Evolutionary conservation across 805 yeast genomes (phyloP).

Genomic region (Wickerhamiella siamensis): DNA sequence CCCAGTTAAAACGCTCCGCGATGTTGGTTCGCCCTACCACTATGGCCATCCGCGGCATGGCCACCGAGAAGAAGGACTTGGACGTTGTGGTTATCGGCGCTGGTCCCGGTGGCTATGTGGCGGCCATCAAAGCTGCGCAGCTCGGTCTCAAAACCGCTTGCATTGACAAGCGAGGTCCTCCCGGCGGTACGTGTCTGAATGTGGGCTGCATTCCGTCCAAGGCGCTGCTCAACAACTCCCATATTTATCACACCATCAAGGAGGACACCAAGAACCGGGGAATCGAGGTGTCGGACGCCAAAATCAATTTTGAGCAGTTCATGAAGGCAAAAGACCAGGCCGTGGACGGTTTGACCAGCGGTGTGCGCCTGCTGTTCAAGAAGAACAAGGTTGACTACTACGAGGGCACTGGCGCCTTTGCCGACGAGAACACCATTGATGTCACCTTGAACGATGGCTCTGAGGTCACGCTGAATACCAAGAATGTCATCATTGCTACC

Average conservation of each 20-base stretch:
- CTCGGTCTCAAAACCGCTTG: slow-evolving; percentile 89
- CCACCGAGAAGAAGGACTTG: slow-evolving; percentile 36
- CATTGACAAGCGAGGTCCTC: slow-evolving; percentile 86
- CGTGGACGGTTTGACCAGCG: slow-evolving; percentile 80
- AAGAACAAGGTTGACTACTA: slow-evolving; percentile 88
- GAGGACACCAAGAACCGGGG: slow-evolving; percentile 81
- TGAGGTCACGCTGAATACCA: slow-evolving; percentile 60
- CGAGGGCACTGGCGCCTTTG: slow-evolving; percentile 85
- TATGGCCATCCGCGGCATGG: slow-evolving; percentile 9
- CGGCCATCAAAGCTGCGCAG: slow-evolving; percentile 98
- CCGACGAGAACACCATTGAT: slow-evolving; percentile 60
- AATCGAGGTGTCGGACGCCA: slow-evolving; percentile 64
- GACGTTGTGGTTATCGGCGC: slow-evolving; percentile 95
- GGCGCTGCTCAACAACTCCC: slow-evolving; percentile 88
- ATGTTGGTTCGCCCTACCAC: slow-evolving; percentile 1
- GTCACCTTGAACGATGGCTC: slow-evolving; percentile 81
- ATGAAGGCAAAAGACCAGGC: slow-evolving; percentile 87
- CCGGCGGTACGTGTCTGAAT: slow-evolving; percentile 97
- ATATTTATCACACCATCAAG: slow-evolving; percentile 74
- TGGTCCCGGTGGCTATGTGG: slow-evolving; percentile 99
- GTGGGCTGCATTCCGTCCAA: slow-evolving; percentile 99
- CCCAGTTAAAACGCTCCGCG: neutral
- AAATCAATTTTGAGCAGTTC: slow-evolving; percentile 60
- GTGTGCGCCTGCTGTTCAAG: slow-evolving; percentile 89
- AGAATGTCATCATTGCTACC: slow-evolving; percentile 87